Evolutionary conservation across 768 basidiomycete genomes (phyloP).

Genomic region (Sarcodon aspratus): DNA sequence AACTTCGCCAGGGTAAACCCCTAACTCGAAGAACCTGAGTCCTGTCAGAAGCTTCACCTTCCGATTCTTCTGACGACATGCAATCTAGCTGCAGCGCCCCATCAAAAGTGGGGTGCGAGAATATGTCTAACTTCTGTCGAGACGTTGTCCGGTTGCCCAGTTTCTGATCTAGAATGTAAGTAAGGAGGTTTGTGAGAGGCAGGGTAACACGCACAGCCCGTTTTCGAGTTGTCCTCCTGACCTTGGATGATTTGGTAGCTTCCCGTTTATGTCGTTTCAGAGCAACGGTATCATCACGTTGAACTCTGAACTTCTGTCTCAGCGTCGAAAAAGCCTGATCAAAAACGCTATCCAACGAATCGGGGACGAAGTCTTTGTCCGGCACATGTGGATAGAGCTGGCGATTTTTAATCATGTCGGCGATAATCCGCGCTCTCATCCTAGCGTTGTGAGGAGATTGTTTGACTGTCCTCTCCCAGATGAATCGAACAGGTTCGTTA

Average conservation of each 20-base stretch:
- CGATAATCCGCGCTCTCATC: conserved; percentile 56
- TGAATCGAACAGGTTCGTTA: conserved; percentile 56
- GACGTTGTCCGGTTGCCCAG: conserved; percentile 51
- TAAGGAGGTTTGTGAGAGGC: background rate
- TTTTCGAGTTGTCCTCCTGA: conserved; percentile 47
- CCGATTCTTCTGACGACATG: conserved; percentile 77
- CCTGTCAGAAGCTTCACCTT: conserved; percentile 19
- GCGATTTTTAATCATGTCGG: conserved; percentile 47
- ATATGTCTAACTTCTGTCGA: conserved; percentile 37
- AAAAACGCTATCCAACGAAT: conserved; percentile 47
- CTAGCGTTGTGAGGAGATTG: conserved; percentile 64
- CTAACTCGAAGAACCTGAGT: conserved; percentile 36
- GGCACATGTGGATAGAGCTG: conserved; percentile 50
- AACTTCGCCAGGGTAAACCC: conserved; percentile 59
- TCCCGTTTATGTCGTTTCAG: conserved; percentile 38
- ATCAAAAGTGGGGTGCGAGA: conserved; percentile 57
- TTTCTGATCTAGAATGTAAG: conserved; percentile 34
- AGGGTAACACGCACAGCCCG: conserved; percentile 40
- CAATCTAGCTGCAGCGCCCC: conserved; percentile 63
- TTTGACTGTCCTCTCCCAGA: conserved; percentile 70
- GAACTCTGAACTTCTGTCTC: conserved; percentile 53
- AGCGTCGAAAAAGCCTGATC: conserved; percentile 64
- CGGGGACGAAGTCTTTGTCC: conserved; percentile 54
- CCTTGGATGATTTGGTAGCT: conserved; percentile 48
- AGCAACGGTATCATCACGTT: conserved; percentile 38